Percentiles rank a stretch among this genome's conserved stretches.
Conservation (phyloP, 2,329 filamentous ascomycete species). For the Cryphonectria nitschkei region DNA sequence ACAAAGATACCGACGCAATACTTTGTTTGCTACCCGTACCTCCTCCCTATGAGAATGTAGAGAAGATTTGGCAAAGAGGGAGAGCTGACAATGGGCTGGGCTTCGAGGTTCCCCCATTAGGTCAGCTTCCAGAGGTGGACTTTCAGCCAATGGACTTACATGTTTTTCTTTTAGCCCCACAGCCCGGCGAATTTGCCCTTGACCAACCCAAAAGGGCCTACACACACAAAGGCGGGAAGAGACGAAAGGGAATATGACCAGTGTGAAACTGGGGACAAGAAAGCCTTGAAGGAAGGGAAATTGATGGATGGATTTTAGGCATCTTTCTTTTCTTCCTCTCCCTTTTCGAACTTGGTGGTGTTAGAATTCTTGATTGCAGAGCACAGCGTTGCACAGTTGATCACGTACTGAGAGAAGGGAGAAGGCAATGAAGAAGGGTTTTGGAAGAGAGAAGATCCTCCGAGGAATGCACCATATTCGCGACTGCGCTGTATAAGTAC, state of each 20-base stretch:
- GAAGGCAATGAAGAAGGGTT: too few species aligned
- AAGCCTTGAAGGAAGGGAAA: background rate
- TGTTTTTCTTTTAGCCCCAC: background rate
- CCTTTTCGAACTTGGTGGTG: too few species aligned
- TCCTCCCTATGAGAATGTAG: background rate
- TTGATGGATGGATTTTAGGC: too few species aligned
- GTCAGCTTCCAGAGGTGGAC: background rate
- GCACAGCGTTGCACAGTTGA: too few species aligned
- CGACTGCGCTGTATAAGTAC: too few species aligned
- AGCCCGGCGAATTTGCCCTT: background rate
- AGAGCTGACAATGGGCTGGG: too few species aligned
- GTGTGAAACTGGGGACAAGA: background rate
- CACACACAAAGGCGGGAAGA: background rate
- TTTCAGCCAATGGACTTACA: constrained; percentile 3
- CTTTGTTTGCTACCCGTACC: background rate
- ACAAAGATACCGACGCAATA: background rate
- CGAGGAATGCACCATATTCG: too few species aligned
- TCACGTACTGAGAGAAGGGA: too few species aligned
- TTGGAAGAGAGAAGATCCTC: too few species aligned
- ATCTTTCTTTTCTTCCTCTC: too few species aligned
- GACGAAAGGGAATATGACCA: background rate
- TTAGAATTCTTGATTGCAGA: too few species aligned
- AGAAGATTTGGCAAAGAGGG: background rate
- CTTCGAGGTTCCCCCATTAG: background rate
- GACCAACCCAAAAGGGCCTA: too few species aligned